Evolutionary conservation across 208 protist species (phyloP).

Genomic region (Crithidia acanthocephali): DNA sequence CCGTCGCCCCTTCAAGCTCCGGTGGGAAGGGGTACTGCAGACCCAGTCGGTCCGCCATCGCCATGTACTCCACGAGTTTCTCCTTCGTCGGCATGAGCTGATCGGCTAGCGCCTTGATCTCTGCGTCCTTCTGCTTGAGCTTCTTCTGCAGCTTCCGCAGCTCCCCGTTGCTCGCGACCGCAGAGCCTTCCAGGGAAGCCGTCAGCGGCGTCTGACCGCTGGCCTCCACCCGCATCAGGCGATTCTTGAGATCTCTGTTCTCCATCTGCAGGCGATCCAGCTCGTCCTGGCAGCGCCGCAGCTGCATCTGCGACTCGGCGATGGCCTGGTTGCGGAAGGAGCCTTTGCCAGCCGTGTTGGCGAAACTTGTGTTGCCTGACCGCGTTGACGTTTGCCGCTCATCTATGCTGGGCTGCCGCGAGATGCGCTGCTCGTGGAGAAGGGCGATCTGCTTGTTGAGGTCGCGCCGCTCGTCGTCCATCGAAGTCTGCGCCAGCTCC

Average conservation of each 20-base stretch:
- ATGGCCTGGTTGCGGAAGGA: slow-evolving; percentile 30
- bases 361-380: slow-evolving; percentile 11
- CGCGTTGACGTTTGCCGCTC: slow-evolving; percentile 10
- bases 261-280: slow-evolving; percentile 44
- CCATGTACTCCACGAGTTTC: slow-evolving; percentile 89
- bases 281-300: slow-evolving; percentile 46
- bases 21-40: slow-evolving; percentile 82
- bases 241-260: slow-evolving; percentile 31
- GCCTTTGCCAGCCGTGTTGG: slow-evolving; percentile 8
- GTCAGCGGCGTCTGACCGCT: background rate
- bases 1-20: slow-evolving; percentile 61
- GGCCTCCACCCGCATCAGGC: slow-evolving; percentile 5
- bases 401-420: background rate
- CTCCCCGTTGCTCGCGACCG: slow-evolving; percentile 8
- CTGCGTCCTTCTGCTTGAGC: slow-evolving; percentile 51
- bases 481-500: slow-evolving; percentile 17
- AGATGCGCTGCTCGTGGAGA: slow-evolving; percentile 6
- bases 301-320: slow-evolving; percentile 41
- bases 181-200: background rate
- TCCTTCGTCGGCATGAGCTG: slow-evolving; percentile 86
- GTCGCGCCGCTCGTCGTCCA: slow-evolving; percentile 42
- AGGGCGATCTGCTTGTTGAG: slow-evolving; percentile 47
- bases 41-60: slow-evolving; percentile 80
- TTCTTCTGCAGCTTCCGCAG: slow-evolving; percentile 32
- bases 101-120: slow-evolving; percentile 57